A percentile compares a stretch with the other conserved stretches of the same genome.
These are phyloP conservation scores for Trichothecium roseum DNA, from an alignment of 2,329 filamentous ascomycete species.

Conservation along the genomic window DNA sequence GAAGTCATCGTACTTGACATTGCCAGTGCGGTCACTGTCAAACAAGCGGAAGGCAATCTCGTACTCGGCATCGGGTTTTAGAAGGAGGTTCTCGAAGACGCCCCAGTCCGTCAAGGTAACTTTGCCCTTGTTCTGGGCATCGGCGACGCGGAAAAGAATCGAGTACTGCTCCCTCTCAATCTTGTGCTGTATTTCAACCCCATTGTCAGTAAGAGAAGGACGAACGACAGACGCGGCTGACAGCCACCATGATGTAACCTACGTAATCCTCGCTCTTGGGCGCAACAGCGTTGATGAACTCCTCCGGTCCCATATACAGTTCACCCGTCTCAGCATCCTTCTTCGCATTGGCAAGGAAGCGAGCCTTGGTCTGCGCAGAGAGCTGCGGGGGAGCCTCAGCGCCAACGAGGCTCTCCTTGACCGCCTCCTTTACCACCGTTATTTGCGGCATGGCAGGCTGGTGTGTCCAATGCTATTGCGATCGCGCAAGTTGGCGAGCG, in stretches of 20 bases:
- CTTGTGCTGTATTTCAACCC: slow-evolving; percentile 60
- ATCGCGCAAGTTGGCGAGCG: no score
- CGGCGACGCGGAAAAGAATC: slow-evolving; percentile 85
- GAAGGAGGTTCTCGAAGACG: slow-evolving; percentile 86
- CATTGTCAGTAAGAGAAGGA: not conserved
- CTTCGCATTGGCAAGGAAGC: slow-evolving; percentile 66
- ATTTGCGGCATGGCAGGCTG: slow-evolving; percentile 23
- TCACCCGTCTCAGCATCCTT: slow-evolving; percentile 70
- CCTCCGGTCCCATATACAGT: slow-evolving; percentile 67
- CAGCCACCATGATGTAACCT: slow-evolving; percentile 30
- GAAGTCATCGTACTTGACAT: slow-evolving; percentile 85
- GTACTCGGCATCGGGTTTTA: slow-evolving; percentile 94
- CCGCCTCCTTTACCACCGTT: slow-evolving; percentile 50
- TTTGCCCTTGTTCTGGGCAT: slow-evolving; percentile 62
- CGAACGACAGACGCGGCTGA: not conserved
- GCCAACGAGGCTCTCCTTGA: slow-evolving; percentile 75
- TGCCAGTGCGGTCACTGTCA: slow-evolving; percentile 72
- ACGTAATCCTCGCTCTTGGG: slow-evolving; percentile 86
- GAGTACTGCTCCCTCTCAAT: slow-evolving; percentile 94
- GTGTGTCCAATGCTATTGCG: not conserved
- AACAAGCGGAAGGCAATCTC: slow-evolving; percentile 97
- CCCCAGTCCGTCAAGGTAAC: slow-evolving; percentile 80
- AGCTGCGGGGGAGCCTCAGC: slow-evolving; percentile 40
- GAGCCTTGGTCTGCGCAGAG: slow-evolving; percentile 63
- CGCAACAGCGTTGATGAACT: slow-evolving; percentile 86